Percentiles rank a stretch among this genome's conserved stretches.
Conservation (phyloP, 2,329 filamentous ascomycete species). For the Paradendryphiella salina region DNA sequence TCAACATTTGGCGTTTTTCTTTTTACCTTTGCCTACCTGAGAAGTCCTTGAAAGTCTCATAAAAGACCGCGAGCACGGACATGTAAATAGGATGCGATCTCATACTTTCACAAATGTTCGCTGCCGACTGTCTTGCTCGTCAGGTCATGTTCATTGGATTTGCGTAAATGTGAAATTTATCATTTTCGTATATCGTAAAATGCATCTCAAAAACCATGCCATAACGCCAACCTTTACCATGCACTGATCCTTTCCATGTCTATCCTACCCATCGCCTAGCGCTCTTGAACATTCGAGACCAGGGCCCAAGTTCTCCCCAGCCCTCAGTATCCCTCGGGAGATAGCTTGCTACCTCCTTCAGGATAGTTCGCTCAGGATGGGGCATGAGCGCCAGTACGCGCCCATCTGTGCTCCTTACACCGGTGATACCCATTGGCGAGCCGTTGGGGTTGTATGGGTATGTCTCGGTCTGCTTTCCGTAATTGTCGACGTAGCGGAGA, state of each 20-base stretch:
- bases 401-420: slow-evolving; percentile 75
- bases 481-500: slow-evolving; percentile 85
- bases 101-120: too few relatives aligned
- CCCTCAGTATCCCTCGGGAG: slow-evolving; percentile 64
- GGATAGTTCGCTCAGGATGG: slow-evolving; percentile 85
- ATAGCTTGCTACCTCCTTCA: slow-evolving; percentile 78
- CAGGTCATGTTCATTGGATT: too few relatives aligned
- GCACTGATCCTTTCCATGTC: neutral
- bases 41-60: too few relatives aligned
- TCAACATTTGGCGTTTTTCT: too few relatives aligned
- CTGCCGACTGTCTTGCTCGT: too few relatives aligned
- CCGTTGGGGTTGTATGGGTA: slow-evolving; percentile 94
- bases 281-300: slow-evolving; percentile 84
- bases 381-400: slow-evolving; percentile 89
- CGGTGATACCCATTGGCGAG: slow-evolving; percentile 78
- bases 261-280: slow-evolving; percentile 83
- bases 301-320: slow-evolving; percentile 83
- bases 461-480: slow-evolving; percentile 70
- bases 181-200: slow-evolving; percentile 7
- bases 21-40: too few relatives aligned
- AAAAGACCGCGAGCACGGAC: too few relatives aligned
- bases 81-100: too few relatives aligned
- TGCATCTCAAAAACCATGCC: neutral
- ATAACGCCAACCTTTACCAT: slow-evolving; percentile 4
- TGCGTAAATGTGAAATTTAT: neutral